A percentile compares a stretch with the other conserved stretches of the same genome.
Conservation (phyloP, 1,284 basidiomycete species). For the Naganishia albida region DNA sequence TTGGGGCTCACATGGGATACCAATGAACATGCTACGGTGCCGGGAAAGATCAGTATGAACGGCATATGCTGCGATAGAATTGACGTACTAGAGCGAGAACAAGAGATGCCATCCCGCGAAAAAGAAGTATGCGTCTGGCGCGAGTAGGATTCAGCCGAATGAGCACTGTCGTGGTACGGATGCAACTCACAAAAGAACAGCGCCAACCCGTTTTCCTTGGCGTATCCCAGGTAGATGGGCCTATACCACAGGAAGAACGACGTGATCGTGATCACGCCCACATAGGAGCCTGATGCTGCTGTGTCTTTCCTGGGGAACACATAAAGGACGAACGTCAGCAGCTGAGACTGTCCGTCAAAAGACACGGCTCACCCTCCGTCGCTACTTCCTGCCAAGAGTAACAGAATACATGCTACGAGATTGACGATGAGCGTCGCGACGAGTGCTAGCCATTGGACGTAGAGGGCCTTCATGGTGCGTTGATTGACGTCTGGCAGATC, state of each 20-base stretch:
- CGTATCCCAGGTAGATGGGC: slow-evolving; percentile 94
- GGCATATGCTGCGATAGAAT: slow-evolving; percentile 32
- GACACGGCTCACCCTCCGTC: slow-evolving; percentile 63
- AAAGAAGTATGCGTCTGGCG: slow-evolving; percentile 88
- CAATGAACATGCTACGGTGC: slow-evolving; percentile 75
- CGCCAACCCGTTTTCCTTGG: slow-evolving; percentile 67
- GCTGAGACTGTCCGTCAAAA: slow-evolving; percentile 33
- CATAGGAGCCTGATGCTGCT: slow-evolving; percentile 58
- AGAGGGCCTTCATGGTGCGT: slow-evolving; percentile 75
- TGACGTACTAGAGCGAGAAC: slow-evolving; percentile 66
- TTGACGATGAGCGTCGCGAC: slow-evolving; percentile 79
- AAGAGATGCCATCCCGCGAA: slow-evolving; percentile 91
- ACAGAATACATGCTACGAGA: slow-evolving; percentile 83
- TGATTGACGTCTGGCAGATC: slow-evolving; percentile 85
- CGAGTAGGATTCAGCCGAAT: slow-evolving; percentile 27
- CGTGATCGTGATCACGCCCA: slow-evolving; percentile 73
- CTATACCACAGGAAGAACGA: slow-evolving; percentile 93
- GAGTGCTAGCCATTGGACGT: slow-evolving; percentile 83
- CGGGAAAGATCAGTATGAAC: slow-evolving; percentile 38
- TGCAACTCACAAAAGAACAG: slow-evolving; percentile 54
- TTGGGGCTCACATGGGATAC: slow-evolving; percentile 62
- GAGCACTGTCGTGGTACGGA: slow-evolving; percentile 38
- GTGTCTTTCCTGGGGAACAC: slow-evolving; percentile 42
- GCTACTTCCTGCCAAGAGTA: slow-evolving; percentile 72
- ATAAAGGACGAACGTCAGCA: slow-evolving; percentile 36